Evolutionary conservation across 768 basidiomycete species (phyloP), one percentile per base, ranked within the genome.

Genomic region (Suillus fuscotomentosus): DNA sequence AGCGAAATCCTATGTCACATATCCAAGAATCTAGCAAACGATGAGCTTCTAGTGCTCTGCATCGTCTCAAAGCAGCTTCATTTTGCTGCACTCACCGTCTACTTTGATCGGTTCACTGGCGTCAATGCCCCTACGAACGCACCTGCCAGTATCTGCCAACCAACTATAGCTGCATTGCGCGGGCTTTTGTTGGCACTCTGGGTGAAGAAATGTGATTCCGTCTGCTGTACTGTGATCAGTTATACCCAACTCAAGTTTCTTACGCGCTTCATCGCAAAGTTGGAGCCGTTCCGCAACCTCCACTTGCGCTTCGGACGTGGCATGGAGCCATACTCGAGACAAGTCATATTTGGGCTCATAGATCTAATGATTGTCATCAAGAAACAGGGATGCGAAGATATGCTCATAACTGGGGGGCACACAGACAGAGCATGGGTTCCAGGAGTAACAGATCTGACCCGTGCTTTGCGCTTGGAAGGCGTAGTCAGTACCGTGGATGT

Each of bases 141-240:
- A 6, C 56, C 56, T 27, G 56, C 56, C 56, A 57, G 22, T 57
- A 57, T 57, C 38, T 57, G 39, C 39, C 38, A 57, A 24, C 56
- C 56, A 11, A 24, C 39, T 39, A 3, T 41, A 57, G 15, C 15
- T 57, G 56, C 56, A 41, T 24, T 57, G 39, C 56, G 56, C 24
- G 56, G 56, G 22, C 56, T 57, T 22, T 17, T 57, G 39, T 57
- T 57, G 38, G 56, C 56, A 41, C 56, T 57, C 24, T 57, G 56
- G 56, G 56, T 57, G 39, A 57, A 57, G 56, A 57, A 57, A 41
- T 57, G 56, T 41, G 15, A 57, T 57, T 57, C 56, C 17, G 39
- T 57, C 38, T 57, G 56, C 17, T 57, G 56, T 10, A 57, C 38
- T 17, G 38, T 57, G 15, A 39, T 5, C 22, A 57, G 1, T 39